Base-by-base conservation (phyloP, 2,329 filamentous ascomycete species). In the Xylaria sp. region DNA sequence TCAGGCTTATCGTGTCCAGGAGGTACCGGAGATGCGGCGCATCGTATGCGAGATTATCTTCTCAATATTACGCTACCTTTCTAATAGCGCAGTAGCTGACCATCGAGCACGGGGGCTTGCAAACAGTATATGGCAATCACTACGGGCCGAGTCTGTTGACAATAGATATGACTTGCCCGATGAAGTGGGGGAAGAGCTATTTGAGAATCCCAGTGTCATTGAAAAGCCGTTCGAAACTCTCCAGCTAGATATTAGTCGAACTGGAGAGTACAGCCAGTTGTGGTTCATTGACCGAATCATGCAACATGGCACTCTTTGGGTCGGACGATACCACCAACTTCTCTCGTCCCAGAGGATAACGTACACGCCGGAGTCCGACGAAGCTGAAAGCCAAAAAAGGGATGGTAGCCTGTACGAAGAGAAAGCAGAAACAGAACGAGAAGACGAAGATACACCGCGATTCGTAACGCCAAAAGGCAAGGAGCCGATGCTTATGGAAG, bases 261-360 rank as follows among this genome's bases (percentile, higher is more conserved):
- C 40, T 23, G 44, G 46, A 9, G 19, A 41, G 17, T 58, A 31
- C 23, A 44, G 44, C 23, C 54, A 58, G 31, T 17, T 58, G 15
- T 58, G 54, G 54, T 58, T 58, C 19, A 23, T 58, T 13, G 54
- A 58, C 15, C 31, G 31, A 13, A 58, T 51, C 31, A 58, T 58
- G 54, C 29, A 27, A 33, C 7, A 58, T 31, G 54, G 54, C 2
- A 41, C 23, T 3, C 31, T 58, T 35, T 58, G 54, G 54, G 23
- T 58, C 15, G 54, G 54, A 10, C 44, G 29, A 15, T 58, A 58
- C 35, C 21, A 40, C 13, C 43, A 27, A 4, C 21, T 33, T 9
- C 15, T 15, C 37, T 33, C 51, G 8, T 9, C 33, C 19, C 4
- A 38, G 7, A 5, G 5, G 19, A 5, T 38, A 48, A 5, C 44